Evolutionary conservation across 192 early-diverging fungal species (phyloP).

Genomic region (Coemansia sp.): DNA sequence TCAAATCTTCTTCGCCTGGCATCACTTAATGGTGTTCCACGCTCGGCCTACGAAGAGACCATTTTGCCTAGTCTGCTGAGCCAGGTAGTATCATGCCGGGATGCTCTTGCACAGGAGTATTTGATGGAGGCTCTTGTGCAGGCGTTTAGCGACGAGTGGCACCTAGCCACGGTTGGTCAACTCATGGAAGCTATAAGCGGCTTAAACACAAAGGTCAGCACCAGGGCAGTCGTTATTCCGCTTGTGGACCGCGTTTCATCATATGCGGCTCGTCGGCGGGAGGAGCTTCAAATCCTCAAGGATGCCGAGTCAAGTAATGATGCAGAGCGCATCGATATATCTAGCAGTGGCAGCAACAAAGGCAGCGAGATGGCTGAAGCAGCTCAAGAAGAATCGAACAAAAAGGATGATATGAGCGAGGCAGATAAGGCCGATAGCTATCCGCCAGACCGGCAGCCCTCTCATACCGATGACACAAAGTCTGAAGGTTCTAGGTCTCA

Average conservation of each 20-base stretch:
- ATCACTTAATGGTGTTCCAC: constrained; percentile 85
- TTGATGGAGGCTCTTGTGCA: constrained; percentile 99
- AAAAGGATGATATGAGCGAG: constrained; percentile 11
- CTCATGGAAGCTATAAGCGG: constrained; percentile 90
- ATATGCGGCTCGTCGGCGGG: constrained; percentile 84
- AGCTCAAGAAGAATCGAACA: not conserved
- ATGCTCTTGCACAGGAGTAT: constrained; percentile 99
- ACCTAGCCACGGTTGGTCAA: constrained; percentile 84
- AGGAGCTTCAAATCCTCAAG: constrained; percentile 54
- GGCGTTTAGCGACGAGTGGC: constrained; percentile 97
- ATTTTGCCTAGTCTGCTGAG: constrained; percentile 92
- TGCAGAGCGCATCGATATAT: not conserved
- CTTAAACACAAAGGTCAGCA: constrained; percentile 90
- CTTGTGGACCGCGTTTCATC: constrained; percentile 92
- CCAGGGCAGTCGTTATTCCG: constrained; percentile 95
- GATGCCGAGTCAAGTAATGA: constrained; percentile 17
- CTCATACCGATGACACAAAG: not conserved
- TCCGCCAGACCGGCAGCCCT: not conserved
- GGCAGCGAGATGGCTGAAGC: not conserved
- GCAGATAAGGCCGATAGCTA: not conserved
- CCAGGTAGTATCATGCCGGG: constrained; percentile 96
- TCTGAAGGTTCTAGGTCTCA: not conserved
- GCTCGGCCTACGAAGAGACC: constrained; percentile 79
- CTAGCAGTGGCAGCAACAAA: not conserved
- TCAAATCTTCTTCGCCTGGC: constrained; percentile 93